Evolutionary conservation across 192 early-diverging fungal species (phyloP).

Genomic region (Mortierella hygrophila): DNA sequence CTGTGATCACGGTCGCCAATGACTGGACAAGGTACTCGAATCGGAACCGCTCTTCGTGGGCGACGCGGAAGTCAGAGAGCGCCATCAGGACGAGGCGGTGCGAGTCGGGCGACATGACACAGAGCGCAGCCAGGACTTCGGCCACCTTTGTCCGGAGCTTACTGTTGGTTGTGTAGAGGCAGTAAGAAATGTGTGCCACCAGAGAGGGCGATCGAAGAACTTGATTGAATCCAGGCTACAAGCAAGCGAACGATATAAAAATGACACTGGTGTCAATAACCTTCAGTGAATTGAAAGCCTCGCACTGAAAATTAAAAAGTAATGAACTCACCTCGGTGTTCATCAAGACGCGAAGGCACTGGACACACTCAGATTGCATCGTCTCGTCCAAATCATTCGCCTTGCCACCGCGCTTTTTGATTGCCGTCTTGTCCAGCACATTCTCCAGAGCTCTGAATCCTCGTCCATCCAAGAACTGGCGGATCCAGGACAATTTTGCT

Average conservation of each 20-base stretch:
- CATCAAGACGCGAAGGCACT: slow-evolving; percentile 62
- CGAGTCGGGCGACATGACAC: slow-evolving; percentile 58
- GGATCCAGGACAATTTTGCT: slow-evolving; percentile 63
- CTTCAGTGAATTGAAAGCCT: background rate
- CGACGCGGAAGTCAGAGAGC: slow-evolving; percentile 60
- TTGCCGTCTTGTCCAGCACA: slow-evolving; percentile 59
- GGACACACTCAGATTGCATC: slow-evolving; percentile 63
- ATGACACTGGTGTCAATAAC: background rate
- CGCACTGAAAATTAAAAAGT: background rate
- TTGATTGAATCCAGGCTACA: slow-evolving; percentile 61
- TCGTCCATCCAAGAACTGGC: slow-evolving; percentile 58
- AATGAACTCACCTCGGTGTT: slow-evolving; percentile 61
- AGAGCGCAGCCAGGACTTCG: slow-evolving; percentile 62
- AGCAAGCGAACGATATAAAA: background rate
- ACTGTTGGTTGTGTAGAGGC: slow-evolving; percentile 55
- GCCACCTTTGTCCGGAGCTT: slow-evolving; percentile 60
- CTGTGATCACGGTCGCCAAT: slow-evolving; percentile 24
- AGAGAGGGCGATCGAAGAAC: slow-evolving; percentile 52
- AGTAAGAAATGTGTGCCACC: slow-evolving; percentile 54
- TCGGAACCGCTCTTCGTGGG: slow-evolving; percentile 65
- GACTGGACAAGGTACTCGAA: slow-evolving; percentile 65
- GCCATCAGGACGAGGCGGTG: slow-evolving; percentile 58
- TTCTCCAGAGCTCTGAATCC: slow-evolving; percentile 66
- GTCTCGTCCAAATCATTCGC: slow-evolving; percentile 58
- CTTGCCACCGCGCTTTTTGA: slow-evolving; percentile 56